A percentile compares a stretch with the other conserved stretches of the same genome.
These are phyloP conservation scores for Mortierella antarctica DNA, from an alignment of 192 early-diverging fungal genomes.

Conservation along the genomic window DNA sequence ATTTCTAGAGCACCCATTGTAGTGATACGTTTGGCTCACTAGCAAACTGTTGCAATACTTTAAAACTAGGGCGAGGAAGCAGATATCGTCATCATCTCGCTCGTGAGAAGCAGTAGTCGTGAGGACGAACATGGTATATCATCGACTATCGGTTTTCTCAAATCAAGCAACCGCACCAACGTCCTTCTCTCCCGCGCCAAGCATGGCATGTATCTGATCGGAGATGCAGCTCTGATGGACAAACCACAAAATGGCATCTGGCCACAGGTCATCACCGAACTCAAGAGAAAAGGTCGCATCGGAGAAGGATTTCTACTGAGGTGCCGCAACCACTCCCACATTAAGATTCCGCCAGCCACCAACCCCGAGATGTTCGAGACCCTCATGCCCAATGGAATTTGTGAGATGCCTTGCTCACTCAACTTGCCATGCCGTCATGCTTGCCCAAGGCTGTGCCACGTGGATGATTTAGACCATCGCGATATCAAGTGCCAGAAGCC, in stretches of 20 bases:
- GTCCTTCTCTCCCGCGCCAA: conserved; percentile 64
- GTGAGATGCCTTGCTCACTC: too few relatives aligned
- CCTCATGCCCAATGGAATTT: too few relatives aligned
- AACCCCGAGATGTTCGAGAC: too few relatives aligned
- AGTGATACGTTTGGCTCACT: background rate
- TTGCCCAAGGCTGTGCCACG: too few relatives aligned
- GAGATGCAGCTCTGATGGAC: conserved; percentile 50
- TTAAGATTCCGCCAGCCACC: background rate
- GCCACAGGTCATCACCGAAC: conserved; percentile 43
- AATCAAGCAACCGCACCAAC: conserved; percentile 59
- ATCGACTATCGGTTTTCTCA: conserved; percentile 59
- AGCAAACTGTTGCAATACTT: background rate
- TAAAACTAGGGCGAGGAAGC: conserved; percentile 43
- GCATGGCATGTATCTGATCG: conserved; percentile 67
- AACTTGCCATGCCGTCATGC: too few relatives aligned
- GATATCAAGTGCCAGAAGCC: too few relatives aligned
- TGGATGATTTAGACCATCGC: too few relatives aligned
- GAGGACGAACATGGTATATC: background rate
- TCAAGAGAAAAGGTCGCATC: conserved; percentile 36
- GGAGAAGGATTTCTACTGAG: conserved; percentile 52
- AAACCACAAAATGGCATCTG: conserved; percentile 40
- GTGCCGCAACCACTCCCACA: conserved; percentile 57
- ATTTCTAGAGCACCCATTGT: background rate
- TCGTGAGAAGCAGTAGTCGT: conserved; percentile 32
- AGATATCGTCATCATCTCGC: conserved; percentile 46